These are phyloP conservation scores for Leptodermis oblonga DNA, from an alignment of 257 asterid genomes.

Conservation along the genomic window DNA sequence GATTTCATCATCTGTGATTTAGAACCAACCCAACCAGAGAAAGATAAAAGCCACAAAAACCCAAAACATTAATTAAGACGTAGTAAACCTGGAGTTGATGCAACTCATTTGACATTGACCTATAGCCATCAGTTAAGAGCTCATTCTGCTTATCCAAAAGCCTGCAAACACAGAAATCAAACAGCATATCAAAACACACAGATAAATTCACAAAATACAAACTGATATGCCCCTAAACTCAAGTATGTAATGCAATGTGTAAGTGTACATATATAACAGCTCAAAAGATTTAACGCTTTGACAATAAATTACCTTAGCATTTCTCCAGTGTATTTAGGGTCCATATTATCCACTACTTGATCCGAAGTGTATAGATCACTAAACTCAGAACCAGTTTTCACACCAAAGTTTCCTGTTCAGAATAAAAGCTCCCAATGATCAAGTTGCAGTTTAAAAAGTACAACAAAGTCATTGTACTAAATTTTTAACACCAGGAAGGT, in stretches of 20 bases:
- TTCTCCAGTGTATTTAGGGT: constrained; percentile 50
- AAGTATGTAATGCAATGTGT: background rate
- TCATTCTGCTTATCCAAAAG: constrained; percentile 79
- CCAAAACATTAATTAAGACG: background rate
- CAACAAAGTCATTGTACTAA: background rate
- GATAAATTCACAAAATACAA: background rate
- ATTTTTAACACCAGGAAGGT: background rate
- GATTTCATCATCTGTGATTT: background rate
- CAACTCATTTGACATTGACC: constrained; percentile 70
- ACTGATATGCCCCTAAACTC: background rate
- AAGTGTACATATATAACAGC: no score
- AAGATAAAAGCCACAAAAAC: background rate
- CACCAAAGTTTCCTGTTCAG: background rate
- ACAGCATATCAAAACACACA: background rate
- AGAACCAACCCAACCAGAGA: no score
- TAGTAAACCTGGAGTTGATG: constrained; percentile 65
- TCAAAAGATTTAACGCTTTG: background rate
- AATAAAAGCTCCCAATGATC: background rate
- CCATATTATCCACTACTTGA: constrained; percentile 30
- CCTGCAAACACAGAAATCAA: constrained; percentile 32
- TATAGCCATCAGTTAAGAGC: constrained; percentile 57
- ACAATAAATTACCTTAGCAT: constrained; percentile 32
- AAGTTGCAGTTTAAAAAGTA: background rate
- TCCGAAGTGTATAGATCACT: background rate
- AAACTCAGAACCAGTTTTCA: background rate